Conservation (phyloP, 257 asterid species). For the Misopates orontium region DNA sequence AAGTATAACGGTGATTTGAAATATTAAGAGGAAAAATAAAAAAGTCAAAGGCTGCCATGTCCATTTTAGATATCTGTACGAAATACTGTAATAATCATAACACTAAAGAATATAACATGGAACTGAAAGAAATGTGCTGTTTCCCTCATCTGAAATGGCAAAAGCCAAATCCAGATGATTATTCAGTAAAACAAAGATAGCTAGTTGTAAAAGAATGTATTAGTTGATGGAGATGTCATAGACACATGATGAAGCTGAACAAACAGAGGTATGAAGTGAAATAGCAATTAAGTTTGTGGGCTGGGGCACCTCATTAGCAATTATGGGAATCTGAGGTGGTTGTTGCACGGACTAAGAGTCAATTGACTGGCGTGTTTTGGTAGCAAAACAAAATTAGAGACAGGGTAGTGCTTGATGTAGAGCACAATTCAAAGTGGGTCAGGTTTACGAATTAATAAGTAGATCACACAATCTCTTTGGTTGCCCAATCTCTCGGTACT, state of each 20-base stretch:
- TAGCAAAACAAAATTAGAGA: conserved; percentile 3
- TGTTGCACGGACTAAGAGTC: background rate
- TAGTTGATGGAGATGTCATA: background rate
- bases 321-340: background rate
- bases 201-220: background rate
- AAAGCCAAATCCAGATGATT: background rate
- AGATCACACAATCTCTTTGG: conserved; percentile 3
- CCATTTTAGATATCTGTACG: background rate
- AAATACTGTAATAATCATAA: background rate
- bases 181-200: background rate
- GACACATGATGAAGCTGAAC: background rate
- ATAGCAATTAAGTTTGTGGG: background rate
- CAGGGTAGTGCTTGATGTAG: background rate
- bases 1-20: conserved; percentile 19
- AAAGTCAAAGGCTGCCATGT: background rate
- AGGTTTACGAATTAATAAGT: background rate
- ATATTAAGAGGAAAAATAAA: conserved; percentile 15
- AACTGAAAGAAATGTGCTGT: background rate
- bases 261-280: background rate
- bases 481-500: conserved; percentile 6
- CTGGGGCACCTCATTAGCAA: conserved; percentile 2
- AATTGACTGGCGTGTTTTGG: conserved; percentile 1
- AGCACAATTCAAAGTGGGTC: background rate
- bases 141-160: background rate
- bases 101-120: background rate